Evolutionary conservation across 345 rosid species (phyloP), one percentile per base, ranked within the genome.

Genomic region (Lepidium didymum): DNA sequence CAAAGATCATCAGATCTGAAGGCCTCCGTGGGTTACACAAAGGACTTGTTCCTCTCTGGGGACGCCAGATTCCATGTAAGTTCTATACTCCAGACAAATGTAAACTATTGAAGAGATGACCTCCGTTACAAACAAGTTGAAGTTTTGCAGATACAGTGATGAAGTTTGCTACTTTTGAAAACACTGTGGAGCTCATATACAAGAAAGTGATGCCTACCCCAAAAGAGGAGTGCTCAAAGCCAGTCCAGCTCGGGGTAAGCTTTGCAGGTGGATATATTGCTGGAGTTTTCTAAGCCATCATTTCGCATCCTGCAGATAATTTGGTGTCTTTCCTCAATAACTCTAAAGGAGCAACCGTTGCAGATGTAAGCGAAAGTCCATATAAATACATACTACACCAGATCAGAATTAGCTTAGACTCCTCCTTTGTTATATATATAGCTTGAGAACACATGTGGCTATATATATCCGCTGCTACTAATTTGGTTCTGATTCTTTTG

Each of bases 11-110:
- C 42, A 87, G 61, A 78, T 68, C 91, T 1, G 90, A 94, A 74
- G 99, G 99, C 10, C 78, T 72, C 68, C 65, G 69, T 1, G 99
- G 98, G 75, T 80, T 94, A 77, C 84, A 79, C 82, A 94, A 82
- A 84, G 99, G 99, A 14, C 40, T 91, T 47, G 88, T 76, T 79
- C 96, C 96, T 79, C 91, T 91, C 0, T 94, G 97, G 96, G 99
- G 97, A 49, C 91, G 99, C 37, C 99, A 94, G 79, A 91, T 91
- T 79, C 99, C 99, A 74, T 94, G 97, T 90, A 82, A 87, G 88
- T 75, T 23, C 18, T 6, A 25, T 13, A 27, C 40, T 15, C 8
- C 6, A 33, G 46, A 67, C 21, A 27, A 27, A 50, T 27, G 9
- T 15, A 23, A 14, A 18, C 21, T 44, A 8, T 7, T 33, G 1